Base-by-base conservation (phyloP, 78 protist genomes). In the slime mould (Dictyostelium discoideum) region DNA sequence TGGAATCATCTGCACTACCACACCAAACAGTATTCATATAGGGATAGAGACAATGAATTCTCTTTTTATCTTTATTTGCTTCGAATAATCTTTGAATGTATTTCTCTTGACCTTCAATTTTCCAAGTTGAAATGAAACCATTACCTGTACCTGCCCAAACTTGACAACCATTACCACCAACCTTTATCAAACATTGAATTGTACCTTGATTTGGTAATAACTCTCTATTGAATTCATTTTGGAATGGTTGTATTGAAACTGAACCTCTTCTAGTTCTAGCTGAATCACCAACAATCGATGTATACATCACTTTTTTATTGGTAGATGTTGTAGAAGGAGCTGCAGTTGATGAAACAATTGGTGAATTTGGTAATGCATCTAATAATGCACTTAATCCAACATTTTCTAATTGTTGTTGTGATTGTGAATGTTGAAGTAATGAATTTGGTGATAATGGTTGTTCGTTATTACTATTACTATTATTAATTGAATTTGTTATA, bases 11-110 rank as follows among this genome's bases (percentile, higher is more conserved):
- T 2, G 88, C 95, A 67, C 76, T 46, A n/a, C 95, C 95, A 90
- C 88, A 57, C 95, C 95, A 90, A 37, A 90, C 95, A 1, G 69
- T 90, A 20, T 90, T 90, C 95, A 90, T 90, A 8, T 84, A 46
- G 20, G 67, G 42, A 24, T 90, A 90, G 26, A 90, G 84, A 90
- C 95, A 90, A 60, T 82, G 89, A 32, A 90, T 90, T 24, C 95
- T 60, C 37, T 65, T 60, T 32, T 74, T 74, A 37, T 74, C 81
- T 32, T 76, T 20, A 24, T 90, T 86, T 16, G 95, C 95, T 54
- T 63, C 44, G 48, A 90, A 82, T 18, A 67, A 14, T 13, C 50
- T 46, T 32, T 81, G 80, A 37, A 74, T 74, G 81, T 74, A 74
- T 32, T 90, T 90, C 60, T 90, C 95, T 18, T 73, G 80, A 54